phyloP scores from a whole-genome alignment of 192 early-diverging fungal species.

The Entophlyctis luteolus region DNA sequence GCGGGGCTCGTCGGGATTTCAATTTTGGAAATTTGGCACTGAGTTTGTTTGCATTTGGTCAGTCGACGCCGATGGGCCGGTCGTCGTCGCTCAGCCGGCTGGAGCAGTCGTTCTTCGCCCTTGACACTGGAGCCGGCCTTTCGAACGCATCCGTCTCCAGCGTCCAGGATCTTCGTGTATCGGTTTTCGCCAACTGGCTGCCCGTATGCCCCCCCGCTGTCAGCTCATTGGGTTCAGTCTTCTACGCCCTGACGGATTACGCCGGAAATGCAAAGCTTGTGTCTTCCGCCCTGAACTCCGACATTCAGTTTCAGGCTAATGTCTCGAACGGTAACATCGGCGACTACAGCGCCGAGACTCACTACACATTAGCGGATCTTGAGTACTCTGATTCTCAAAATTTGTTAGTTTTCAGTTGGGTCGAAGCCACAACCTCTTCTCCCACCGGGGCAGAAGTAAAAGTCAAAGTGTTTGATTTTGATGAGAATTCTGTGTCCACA shows the following conservation, averaged over 20 bases:
- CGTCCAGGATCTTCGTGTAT: background rate
- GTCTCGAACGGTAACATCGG: background rate
- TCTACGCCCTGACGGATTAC: slow-evolving; percentile 2
- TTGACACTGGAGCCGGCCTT: no score
- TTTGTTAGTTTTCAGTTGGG: background rate
- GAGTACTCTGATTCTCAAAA: no score
- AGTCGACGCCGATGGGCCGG: no score
- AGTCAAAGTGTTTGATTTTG: background rate
- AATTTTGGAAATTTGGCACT: no score
- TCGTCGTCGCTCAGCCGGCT: no score
- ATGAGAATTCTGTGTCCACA: background rate
- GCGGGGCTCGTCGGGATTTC: no score
- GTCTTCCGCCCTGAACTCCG: background rate
- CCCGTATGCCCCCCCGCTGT: slow-evolving; percentile 1
- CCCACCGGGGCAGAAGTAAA: slow-evolving; percentile 4
- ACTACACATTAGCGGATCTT: background rate
- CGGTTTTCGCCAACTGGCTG: slow-evolving; percentile 5
- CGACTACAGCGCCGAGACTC: background rate
- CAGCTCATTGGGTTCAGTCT: background rate
- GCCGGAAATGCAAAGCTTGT: background rate
- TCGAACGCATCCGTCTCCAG: no score
- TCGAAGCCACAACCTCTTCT: background rate
- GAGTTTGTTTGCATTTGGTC: no score
- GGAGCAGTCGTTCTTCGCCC: no score
- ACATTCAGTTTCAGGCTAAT: no score